Evolutionary conservation across 169 alveolate genomes (phyloP), one percentile per base, ranked within the genome.

Genomic region (Sarcocystis neurona): DNA sequence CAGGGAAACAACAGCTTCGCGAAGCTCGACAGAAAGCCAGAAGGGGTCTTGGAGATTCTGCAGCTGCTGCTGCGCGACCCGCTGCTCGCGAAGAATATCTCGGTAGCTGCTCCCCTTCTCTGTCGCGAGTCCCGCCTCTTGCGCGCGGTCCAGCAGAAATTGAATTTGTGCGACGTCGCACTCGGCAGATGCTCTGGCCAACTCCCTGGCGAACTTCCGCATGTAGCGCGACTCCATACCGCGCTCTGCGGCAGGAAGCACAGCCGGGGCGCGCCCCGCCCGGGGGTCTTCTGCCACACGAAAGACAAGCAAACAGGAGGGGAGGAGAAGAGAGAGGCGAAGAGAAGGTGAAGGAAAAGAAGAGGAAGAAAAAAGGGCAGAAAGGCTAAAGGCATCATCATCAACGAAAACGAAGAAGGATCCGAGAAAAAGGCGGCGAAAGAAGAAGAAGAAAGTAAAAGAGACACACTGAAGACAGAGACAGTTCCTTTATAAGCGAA

Each of bases 111-210:
- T n/a, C 48, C 47, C 56, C 23, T 43, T 37, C n/a, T n/a, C n/a
- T n/a, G n/a, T n/a, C 0, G 56, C 56, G n/a, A 72, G 53, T 18
- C 41, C 41, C 53, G 82, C 82, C 4, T 72, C 82, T 72, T 37
- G 15, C 47, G 82, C 82, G 18, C 82, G 82, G 5, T 72, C 58
- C 34, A 82, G 79, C 37, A 82, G 58, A 39, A 82, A 82, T n/a
- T 53, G 39, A 2, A 82, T 56, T 18, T 63, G 56, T 6, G 12
- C 60, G 32, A 63, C 75, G 48, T 82, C 89, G 60, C 89, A 82
- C n/a, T 82, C 78, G n/a, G 72, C 47, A 3, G 89, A 41, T 30
- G 89, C 89, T 1, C 63, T 32, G 27, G 79, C 72, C 43, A 82
- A 41, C 46, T 82, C 89, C 43, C 39, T 20, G 47, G 60, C 8